These are phyloP conservation scores for Fusarium sororula DNA, from an alignment of 2,329 filamentous ascomycete genomes.

Conservation along the genomic window DNA sequence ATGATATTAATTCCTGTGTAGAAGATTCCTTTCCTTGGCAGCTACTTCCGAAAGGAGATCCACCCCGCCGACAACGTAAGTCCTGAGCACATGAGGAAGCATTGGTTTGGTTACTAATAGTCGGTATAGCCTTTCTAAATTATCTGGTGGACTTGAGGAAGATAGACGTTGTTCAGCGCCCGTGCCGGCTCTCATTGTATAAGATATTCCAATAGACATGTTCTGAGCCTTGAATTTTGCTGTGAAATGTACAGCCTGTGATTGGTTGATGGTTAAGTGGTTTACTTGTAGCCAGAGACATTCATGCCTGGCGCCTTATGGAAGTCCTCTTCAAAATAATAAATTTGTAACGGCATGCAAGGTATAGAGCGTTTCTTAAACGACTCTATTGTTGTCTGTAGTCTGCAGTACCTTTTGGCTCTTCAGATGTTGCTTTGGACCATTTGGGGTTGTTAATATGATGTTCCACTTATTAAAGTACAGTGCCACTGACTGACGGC, in stretches of 20 bases:
- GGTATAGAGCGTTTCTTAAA: not conserved
- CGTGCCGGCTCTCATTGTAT: slow-evolving; percentile 47
- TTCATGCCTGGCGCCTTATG: not conserved
- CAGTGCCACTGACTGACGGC: slow-evolving; percentile 20
- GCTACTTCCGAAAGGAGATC: slow-evolving; percentile 62
- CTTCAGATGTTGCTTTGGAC: not conserved
- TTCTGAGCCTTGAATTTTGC: slow-evolving; percentile 38
- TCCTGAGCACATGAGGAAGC: slow-evolving; percentile 28
- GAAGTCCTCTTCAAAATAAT: not conserved
- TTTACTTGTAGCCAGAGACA: not conserved
- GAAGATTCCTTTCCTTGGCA: slow-evolving; percentile 65
- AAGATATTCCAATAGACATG: slow-evolving; percentile 51
- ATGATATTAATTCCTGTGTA: slow-evolving; percentile 45
- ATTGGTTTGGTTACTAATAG: slow-evolving; percentile 33
- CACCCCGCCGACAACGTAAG: slow-evolving; percentile 71
- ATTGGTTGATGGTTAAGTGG: slow-evolving; percentile 29
- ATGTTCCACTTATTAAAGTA: slow-evolving; percentile 1
- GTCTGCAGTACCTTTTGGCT: not conserved
- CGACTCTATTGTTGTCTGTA: not conserved
- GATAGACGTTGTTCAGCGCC: slow-evolving; percentile 44
- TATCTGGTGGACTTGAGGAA: slow-evolving; percentile 35
- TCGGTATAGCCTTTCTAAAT: slow-evolving; percentile 53
- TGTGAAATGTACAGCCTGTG: slow-evolving; percentile 41
- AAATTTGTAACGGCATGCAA: not conserved
- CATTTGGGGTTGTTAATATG: not conserved